Evolutionary conservation across 1,284 basidiomycete species (phyloP), one percentile per base, ranked within the genome.

Genomic region (Xanthoconium separans): DNA sequence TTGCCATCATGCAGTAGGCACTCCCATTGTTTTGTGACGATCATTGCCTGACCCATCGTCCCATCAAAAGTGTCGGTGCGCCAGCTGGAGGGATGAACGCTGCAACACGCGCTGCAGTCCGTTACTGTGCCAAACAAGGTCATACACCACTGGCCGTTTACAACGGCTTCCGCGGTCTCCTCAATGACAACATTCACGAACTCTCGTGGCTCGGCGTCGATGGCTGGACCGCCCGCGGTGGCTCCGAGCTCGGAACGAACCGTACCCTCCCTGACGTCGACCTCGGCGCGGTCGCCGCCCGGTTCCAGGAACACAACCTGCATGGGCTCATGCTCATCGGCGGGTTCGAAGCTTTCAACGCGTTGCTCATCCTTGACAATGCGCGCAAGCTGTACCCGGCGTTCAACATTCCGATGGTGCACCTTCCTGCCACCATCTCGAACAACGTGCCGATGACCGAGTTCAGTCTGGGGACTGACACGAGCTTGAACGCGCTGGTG

Each of bases 371-470:
- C 45, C 76, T 99, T 51, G 91, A 97, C 65, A 82, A 89, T 60
- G 91, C 84, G 11, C 77, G 95, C 61, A 82, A 86, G 60, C 73
- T 84, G 64, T 97, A 98, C 71, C 92, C 94, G 18, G 84, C 90
- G 49, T 93, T 98, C 79, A 87, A 95, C 63, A 91, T 98, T 60
- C 95, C 95, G 27, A 91, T 97, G 83, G 87, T 87, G 36, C 93
- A 96, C 69, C 77, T 98, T 5, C 95, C 95, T 2, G 95, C 95
- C 31, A 98, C 95, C 45, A 89, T 99, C 66, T 95, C 91, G 59
- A 99, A 99, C 77, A 99, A 99, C 64, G 95, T 99, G 7, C 96
- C 97, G 2, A 73, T 98, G 75, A 98, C 95, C 54, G 95, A 99
- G 71, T 95, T 93, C 72, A 95, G 93, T 69, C 76, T 99, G 51